Base-by-base conservation (phyloP, 2,329 filamentous ascomycete genomes). In the Exophiala viscosa region DNA sequence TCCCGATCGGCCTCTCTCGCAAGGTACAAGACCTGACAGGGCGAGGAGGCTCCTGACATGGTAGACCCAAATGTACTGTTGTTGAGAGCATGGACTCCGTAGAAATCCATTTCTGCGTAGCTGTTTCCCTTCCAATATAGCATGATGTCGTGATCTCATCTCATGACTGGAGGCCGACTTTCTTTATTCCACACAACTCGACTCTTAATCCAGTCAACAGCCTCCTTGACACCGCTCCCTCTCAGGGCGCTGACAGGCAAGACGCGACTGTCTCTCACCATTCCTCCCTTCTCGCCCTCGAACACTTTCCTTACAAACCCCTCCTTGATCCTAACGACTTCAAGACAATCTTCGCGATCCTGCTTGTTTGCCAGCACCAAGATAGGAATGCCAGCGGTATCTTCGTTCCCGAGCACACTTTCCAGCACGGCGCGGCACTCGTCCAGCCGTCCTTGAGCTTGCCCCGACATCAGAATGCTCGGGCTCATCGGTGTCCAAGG, bases 121-220 rank as follows among this genome's bases (percentile, higher is more conserved):
- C 17, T 28, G 20, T 11, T 20, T 20, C 8, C 14, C 8, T 10
- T 20, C 38, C 6, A 10, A 5, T 8, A 40, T 20, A 28, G 23
- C 23, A 28, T 28, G 2, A 28, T 28, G 23, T 28, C 8, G 23
- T 31, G 13, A n/a, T 18, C 32, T 81, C 77, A 97, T 73, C 90
- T 81, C 91, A 96, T 96, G 47, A 95, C 85, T 1, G 93, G 93
- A 58, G 92, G 91, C 56, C 93, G 80, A 3, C 84, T 86, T 70
- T 96, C 92, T 73, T 93, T 96, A 69, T 97, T 97, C 90, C 93
- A 97, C 70, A 89, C 90, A 23, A 97, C 90, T 56, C 93, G 79
- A 61, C 85, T 92, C 67, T 89, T 84, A 54, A 99, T 77, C 93
- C 93, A 99, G 66, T 97, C 93, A n/a, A 99, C 87, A 1, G 93